Conservation (phyloP, 495 filamentous ascomycete species). For the Trichoderma gamsii region DNA sequence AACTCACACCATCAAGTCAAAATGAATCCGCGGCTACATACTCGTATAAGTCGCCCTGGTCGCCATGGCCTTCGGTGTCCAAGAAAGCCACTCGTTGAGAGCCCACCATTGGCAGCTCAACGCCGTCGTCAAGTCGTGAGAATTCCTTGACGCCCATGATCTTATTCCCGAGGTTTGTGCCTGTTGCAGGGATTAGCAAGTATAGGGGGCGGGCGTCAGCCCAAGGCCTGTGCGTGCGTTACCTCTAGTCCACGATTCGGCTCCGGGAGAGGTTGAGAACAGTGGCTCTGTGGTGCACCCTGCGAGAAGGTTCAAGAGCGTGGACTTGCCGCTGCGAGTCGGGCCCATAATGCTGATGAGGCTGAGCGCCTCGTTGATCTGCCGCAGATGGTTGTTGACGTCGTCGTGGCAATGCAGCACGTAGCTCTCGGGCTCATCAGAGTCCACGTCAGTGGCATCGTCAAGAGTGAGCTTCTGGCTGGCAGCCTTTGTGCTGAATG, state of each 20-base stretch:
- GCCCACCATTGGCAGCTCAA: background rate
- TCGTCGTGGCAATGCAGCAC: conserved; percentile 1
- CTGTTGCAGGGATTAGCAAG: background rate
- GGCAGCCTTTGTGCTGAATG: background rate
- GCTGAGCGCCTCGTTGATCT: conserved; percentile 2
- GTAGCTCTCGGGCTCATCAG: background rate
- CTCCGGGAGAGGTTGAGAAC: background rate
- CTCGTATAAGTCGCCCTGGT: conserved; percentile 13
- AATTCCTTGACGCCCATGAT: conserved; percentile 5
- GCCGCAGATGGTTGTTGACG: conserved; percentile 1
- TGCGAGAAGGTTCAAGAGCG: conserved; percentile 2
- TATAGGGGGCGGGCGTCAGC: background rate
- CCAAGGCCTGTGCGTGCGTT: background rate
- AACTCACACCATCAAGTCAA: background rate
- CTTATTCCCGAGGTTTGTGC: conserved; percentile 7
- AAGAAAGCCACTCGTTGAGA: background rate
- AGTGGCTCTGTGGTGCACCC: background rate
- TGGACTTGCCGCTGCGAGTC: background rate
- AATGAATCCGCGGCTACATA: background rate
- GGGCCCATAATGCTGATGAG: conserved; percentile 13
- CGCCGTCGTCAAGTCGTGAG: background rate
- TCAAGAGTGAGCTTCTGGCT: background rate
- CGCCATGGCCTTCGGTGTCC: conserved; percentile 7
- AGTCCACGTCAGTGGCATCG: background rate
- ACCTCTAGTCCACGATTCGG: conserved; percentile 10